Conservation (phyloP, 129 eudicot genomes). For the Cynara cardunculus region DNA sequence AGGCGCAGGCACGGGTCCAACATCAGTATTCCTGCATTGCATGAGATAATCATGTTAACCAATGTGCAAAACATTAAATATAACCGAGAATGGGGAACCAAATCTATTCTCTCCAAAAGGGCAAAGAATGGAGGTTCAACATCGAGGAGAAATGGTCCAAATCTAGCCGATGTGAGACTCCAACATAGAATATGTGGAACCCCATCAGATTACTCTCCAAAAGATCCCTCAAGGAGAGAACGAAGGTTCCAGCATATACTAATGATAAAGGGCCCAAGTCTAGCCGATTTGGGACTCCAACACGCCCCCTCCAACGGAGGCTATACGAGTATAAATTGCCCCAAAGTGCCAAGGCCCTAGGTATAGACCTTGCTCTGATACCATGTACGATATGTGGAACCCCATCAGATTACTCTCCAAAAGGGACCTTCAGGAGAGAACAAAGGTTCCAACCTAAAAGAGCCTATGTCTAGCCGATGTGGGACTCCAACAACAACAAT, state of each 20-base stretch:
- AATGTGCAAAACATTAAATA: neutral
- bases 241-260: no score
- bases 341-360: no score
- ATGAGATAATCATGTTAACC: slow-evolving; percentile 19
- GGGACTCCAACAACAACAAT: neutral
- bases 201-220: no score
- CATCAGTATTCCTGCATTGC: slow-evolving; percentile 53
- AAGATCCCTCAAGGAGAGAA: no score
- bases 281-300: no score
- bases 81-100: neutral
- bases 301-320: neutral
- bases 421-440: neutral
- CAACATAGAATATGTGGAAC: no score
- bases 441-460: neutral
- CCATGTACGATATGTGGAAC: neutral
- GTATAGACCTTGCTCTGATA: neutral
- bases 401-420: neutral
- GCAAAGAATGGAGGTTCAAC: neutral
- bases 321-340: neutral
- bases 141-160: no score
- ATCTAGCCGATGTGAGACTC: no score
- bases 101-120: neutral
- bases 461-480: neutral
- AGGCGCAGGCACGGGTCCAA: slow-evolving; percentile 15
- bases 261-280: no score